Conservation (phyloP, 2,329 filamentous ascomycete genomes). For the Fusarium austroafricanum region DNA sequence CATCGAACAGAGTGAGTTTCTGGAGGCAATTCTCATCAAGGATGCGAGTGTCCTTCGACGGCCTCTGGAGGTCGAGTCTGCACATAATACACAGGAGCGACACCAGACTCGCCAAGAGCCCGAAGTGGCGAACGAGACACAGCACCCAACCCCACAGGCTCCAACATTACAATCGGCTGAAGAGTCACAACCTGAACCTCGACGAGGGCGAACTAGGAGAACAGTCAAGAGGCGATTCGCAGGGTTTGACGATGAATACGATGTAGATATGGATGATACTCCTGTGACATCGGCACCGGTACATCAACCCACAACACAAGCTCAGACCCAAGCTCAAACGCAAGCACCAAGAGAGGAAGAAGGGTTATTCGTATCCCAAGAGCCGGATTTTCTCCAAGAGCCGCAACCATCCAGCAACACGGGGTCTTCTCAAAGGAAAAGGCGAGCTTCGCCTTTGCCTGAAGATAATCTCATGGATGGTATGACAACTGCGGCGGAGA, state of each 20-base stretch:
- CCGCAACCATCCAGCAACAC: conserved; percentile 36
- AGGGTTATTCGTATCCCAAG: conserved; percentile 69
- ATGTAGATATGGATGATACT: conserved; percentile 52
- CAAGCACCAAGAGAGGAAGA: conserved; percentile 48
- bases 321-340: background rate
- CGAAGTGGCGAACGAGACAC: conserved; percentile 5
- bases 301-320: background rate
- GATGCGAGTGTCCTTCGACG: conserved; percentile 79
- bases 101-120: conserved; percentile 12
- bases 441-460: conserved; percentile 55
- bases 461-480: conserved; percentile 73
- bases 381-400: conserved; percentile 44
- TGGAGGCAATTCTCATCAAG: conserved; percentile 87
- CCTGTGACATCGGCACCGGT: conserved; percentile 13
- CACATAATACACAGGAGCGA: conserved; percentile 38
- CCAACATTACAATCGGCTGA: conserved; percentile 29
- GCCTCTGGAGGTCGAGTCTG: conserved; percentile 66
- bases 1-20: conserved; percentile 89
- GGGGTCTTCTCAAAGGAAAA: conserved; percentile 57
- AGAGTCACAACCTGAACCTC: conserved; percentile 41
- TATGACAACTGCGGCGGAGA: conserved; percentile 80
- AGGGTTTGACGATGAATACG: conserved; percentile 70
- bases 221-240: conserved; percentile 72
- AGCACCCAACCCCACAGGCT: conserved; percentile 18
- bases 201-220: conserved; percentile 49